These are phyloP conservation scores for Rhytidiadelphus loreus DNA, from an alignment of 225 moss, liverwort and hornwort species.

Conservation along the genomic window DNA sequence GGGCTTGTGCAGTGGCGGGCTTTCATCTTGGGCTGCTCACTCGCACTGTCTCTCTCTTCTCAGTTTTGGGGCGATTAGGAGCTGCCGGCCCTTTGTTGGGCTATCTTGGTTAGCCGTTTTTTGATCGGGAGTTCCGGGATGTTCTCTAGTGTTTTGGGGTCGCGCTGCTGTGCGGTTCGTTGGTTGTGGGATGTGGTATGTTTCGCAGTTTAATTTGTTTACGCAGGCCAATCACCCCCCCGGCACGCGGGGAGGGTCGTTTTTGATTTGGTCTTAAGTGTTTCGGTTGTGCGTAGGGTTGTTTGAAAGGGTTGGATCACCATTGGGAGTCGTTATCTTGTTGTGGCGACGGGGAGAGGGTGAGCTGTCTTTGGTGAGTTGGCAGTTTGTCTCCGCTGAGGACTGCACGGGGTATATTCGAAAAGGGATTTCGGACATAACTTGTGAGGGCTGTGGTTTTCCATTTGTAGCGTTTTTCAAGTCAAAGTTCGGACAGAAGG, in stretches of 20 bases:
- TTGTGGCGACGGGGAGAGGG: neutral
- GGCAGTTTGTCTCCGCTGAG: neutral
- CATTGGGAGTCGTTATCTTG: neutral
- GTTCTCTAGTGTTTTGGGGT: neutral
- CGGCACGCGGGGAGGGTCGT: neutral
- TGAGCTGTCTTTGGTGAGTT: neutral
- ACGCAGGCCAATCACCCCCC: neutral
- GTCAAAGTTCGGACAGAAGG: neutral
- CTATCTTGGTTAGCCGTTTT: neutral
- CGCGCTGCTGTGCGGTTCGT: neutral
- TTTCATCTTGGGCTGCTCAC: neutral
- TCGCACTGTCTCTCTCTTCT: neutral
- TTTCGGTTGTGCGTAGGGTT: neutral
- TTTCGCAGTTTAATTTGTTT: neutral
- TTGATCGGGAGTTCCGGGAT: neutral
- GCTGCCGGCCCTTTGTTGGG: neutral
- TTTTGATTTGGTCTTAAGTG: neutral
- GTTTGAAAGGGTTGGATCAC: neutral
- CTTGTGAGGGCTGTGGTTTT: neutral
- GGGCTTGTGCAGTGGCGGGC: neutral
- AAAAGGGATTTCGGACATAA: neutral
- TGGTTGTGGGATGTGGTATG: neutral
- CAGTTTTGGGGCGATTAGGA: neutral
- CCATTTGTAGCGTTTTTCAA: neutral
- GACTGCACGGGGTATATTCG: neutral